phyloP scores from a whole-genome alignment of 305 asterid species.

The Plantago coronopus region DNA sequence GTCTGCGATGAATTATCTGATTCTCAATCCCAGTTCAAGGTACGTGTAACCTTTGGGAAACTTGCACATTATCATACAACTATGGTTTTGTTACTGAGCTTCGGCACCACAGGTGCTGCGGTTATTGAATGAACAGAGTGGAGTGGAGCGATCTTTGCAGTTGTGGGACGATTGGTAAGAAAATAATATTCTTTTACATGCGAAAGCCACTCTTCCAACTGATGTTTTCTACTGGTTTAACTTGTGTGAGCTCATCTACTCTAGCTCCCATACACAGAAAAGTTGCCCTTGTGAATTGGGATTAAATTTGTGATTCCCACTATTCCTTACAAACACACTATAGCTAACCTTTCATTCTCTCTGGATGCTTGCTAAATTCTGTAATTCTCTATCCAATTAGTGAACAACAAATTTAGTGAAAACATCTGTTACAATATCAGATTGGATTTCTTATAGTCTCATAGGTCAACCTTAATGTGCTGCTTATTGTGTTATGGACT shows the following conservation, averaged over 20 bases:
- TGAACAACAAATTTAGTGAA: background rate
- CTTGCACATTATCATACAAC: conserved; percentile 25
- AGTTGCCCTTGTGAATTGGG: conserved; percentile 8
- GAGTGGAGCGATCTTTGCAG: conserved; percentile 71
- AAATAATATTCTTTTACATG: too few species aligned
- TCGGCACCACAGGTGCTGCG: conserved; percentile 59
- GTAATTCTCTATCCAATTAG: background rate
- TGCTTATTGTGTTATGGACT: background rate
- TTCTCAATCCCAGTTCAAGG: conserved; percentile 58
- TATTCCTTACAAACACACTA: conserved; percentile 13
- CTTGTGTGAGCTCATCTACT: background rate
- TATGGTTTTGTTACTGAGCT: conserved; percentile 18
- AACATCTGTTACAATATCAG: background rate
- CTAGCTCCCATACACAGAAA: background rate
- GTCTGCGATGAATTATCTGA: conserved; percentile 58
- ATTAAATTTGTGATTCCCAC: conserved; percentile 6
- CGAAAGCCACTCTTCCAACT: background rate
- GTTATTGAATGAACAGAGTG: conserved; percentile 79
- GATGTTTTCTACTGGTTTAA: background rate
- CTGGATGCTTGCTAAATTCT: conserved; percentile 11
- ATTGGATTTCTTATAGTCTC: background rate
- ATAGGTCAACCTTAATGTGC: conserved; percentile 12
- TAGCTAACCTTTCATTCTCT: conserved; percentile 17
- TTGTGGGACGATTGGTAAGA: conserved; percentile 89
- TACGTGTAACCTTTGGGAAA: conserved; percentile 31